Conservation (phyloP, 2,329 filamentous ascomycete species). For the Fonsecaea multimorphosa region DNA sequence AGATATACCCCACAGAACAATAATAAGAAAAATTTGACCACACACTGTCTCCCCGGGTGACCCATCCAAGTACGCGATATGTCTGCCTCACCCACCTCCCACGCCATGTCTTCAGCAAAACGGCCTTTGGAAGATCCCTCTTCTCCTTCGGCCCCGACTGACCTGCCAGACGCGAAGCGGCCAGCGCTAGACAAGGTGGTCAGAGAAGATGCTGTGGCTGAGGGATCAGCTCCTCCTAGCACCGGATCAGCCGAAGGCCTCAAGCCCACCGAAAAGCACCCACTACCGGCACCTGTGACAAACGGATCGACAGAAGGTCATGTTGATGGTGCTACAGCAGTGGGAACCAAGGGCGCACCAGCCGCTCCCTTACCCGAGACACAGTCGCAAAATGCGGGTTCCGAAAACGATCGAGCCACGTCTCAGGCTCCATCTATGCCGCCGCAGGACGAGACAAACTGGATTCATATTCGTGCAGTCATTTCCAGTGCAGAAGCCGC, state of each 20-base stretch:
- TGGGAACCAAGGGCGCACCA: slow-evolving; percentile 21
- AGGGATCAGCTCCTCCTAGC: slow-evolving; percentile 45
- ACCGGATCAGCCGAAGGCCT: slow-evolving; percentile 41
- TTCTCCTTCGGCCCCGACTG: slow-evolving; percentile 86
- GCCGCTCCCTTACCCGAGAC: slow-evolving; percentile 53
- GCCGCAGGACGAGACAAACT: slow-evolving; percentile 86
- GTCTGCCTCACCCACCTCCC: slow-evolving; percentile 66
- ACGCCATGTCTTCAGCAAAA: slow-evolving; percentile 66
- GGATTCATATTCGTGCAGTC: slow-evolving; percentile 96
- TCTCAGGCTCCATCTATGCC: slow-evolving; percentile 50
- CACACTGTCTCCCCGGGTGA: slow-evolving; percentile 47
- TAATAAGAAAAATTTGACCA: slow-evolving; percentile 59
- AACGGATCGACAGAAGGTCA: slow-evolving; percentile 65
- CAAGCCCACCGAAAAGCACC: slow-evolving; percentile 20
- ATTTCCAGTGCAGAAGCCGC: slow-evolving; percentile 97
- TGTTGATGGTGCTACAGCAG: slow-evolving; percentile 58
- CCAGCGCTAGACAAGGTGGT: slow-evolving; percentile 92
- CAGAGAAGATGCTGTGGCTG: slow-evolving; percentile 62
- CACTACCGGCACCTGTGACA: slow-evolving; percentile 47
- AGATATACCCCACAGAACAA: slow-evolving; percentile 56
- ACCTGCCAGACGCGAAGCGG: slow-evolving; percentile 96
- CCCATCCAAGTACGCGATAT: slow-evolving; percentile 59
- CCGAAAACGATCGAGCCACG: slow-evolving; percentile 58
- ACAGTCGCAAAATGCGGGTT: slow-evolving; percentile 64
- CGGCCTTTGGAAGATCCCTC: slow-evolving; percentile 96